Conservation (phyloP, 352 stramenopile species). For the Globisporangium perplexum region DNA sequence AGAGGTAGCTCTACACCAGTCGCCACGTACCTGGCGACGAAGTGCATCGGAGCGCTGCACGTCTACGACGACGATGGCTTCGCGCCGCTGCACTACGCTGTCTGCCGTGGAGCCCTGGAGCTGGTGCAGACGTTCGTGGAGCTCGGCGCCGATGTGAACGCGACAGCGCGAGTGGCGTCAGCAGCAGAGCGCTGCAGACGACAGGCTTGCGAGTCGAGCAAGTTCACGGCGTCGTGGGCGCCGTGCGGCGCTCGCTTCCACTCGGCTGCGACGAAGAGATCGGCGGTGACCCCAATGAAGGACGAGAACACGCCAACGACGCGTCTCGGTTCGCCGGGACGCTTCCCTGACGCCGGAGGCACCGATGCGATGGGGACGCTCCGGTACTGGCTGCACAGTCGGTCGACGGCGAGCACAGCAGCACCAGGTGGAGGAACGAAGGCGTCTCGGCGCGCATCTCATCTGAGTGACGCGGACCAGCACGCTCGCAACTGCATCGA, state of each 20-base stretch:
- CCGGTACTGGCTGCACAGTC: constrained; percentile 8
- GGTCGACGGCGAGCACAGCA: too few relatives aligned
- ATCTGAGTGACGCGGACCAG: neutral
- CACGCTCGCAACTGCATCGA: neutral
- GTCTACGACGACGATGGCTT: constrained; percentile 32
- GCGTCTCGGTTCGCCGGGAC: neutral
- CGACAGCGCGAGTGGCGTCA: neutral
- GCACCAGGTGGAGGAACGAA: neutral
- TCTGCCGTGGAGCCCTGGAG: constrained; percentile 21
- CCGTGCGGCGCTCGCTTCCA: constrained; percentile 27
- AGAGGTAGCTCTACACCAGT: neutral
- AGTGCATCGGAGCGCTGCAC: constrained; percentile 28
- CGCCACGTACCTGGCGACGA: constrained; percentile 22
- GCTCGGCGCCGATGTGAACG: constrained; percentile 34
- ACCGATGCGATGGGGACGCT: constrained; percentile 8
- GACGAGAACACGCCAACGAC: neutral
- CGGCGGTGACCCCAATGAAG: too few relatives aligned
- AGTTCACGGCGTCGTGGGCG: constrained; percentile 32
- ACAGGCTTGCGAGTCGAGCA: neutral
- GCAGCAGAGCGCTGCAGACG: neutral
- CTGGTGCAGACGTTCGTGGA: constrained; percentile 37
- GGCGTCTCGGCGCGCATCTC: neutral
- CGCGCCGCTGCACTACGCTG: constrained; percentile 41
- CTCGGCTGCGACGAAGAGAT: neutral
- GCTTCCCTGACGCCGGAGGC: neutral